phyloP scores from a whole-genome alignment of 768 basidiomycete genomes.

The Chalciporus pseudorubinellus region DNA sequence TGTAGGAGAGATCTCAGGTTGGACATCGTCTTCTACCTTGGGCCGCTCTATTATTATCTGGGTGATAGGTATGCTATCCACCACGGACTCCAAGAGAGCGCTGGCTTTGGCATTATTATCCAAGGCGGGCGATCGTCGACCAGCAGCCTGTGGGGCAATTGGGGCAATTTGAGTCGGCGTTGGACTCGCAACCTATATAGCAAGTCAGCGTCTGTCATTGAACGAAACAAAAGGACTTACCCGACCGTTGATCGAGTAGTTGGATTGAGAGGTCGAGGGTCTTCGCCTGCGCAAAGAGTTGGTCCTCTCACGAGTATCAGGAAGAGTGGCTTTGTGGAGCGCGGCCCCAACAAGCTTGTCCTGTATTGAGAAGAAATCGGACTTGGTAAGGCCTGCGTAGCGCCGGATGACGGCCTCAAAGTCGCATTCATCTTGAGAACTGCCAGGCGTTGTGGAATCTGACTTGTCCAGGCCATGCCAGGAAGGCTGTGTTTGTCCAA shows the following conservation, averaged over 20 bases:
- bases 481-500: conserved; percentile 46
- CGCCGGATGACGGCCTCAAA: conserved; percentile 65
- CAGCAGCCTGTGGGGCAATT: conserved; percentile 5
- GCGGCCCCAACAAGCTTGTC: conserved; percentile 70
- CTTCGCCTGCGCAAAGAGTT: conserved; percentile 73
- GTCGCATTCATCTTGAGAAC: conserved; percentile 53
- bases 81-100: conserved; percentile 63
- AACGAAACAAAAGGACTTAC: conserved; percentile 27
- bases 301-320: conserved; percentile 58
- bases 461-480: conserved; percentile 70
- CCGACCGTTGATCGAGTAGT: conserved; percentile 58
- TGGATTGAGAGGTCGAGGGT: conserved; percentile 82
- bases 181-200: conserved; percentile 56
- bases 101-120: conserved; percentile 60
- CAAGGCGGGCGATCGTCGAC: conserved; percentile 32
- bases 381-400: conserved; percentile 65
- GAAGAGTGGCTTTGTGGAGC: conserved; percentile 51
- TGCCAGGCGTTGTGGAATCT: conserved; percentile 46
- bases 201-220: conserved; percentile 6
- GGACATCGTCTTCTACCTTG: conserved; percentile 25
- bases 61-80: conserved; percentile 50
- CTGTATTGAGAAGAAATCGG: conserved; percentile 71
- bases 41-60: conserved; percentile 21
- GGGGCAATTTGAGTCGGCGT: conserved; percentile 37
- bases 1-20: conserved; percentile 44